A percentile compares a stretch with the other conserved stretches of the same genome.
Conservation (phyloP, 345 rosid species). For the Lumnitzera racemosa region DNA sequence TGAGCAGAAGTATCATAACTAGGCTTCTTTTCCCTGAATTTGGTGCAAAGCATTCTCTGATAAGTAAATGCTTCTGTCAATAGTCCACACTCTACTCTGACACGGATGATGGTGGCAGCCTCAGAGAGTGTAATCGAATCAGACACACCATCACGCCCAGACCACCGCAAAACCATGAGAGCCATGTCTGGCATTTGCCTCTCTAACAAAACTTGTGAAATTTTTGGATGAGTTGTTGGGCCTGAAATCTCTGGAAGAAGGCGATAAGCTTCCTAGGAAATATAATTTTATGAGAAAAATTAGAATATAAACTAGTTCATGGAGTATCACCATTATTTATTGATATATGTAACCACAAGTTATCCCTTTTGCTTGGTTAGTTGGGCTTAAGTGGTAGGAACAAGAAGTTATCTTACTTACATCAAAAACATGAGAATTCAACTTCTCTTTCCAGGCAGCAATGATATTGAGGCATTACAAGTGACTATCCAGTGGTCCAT, state of each 20-base stretch:
- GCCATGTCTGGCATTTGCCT: constrained; percentile 77
- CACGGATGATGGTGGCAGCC: constrained; percentile 81
- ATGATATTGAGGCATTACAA: too few relatives aligned
- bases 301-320: constrained; percentile 12
- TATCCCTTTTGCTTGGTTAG: too few relatives aligned
- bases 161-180: constrained; percentile 85
- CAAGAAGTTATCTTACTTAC: too few relatives aligned
- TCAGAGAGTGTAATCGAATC: constrained; percentile 58
- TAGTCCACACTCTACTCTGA: constrained; percentile 89
- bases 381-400: too few relatives aligned
- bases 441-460: too few relatives aligned
- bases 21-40: constrained; percentile 52
- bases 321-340: too few relatives aligned
- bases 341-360: too few relatives aligned
- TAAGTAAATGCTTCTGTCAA: constrained; percentile 86
- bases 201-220: constrained; percentile 85
- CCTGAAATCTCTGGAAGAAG: constrained; percentile 92
- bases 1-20: constrained; percentile 32
- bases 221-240: constrained; percentile 77
- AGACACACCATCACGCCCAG: constrained; percentile 73
- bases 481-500: too few relatives aligned
- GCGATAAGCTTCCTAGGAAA: constrained; percentile 67
- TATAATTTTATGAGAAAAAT: constrained; percentile 17
- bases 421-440: too few relatives aligned
- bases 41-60: constrained; percentile 73